Conservation (phyloP, 345 rosid genomes). For the Melaleuca alternifolia region DNA sequence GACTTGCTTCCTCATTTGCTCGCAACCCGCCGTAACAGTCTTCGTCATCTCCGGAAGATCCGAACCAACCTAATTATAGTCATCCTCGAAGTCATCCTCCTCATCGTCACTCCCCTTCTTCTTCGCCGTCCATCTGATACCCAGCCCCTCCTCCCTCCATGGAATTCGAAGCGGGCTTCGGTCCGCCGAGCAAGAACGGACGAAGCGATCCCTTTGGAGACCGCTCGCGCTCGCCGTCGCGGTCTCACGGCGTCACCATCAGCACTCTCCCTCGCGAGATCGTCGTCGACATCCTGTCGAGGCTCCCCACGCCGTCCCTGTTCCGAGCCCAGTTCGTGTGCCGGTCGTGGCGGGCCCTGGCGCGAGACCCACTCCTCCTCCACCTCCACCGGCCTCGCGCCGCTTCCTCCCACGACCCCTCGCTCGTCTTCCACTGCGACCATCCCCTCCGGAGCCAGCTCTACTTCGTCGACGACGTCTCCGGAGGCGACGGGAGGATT, state of each 20-base stretch:
- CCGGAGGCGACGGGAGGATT: slow-evolving; percentile 1
- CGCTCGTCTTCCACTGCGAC: slow-evolving; percentile 58
- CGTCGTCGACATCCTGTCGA: slow-evolving; percentile 44
- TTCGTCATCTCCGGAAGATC: neutral
- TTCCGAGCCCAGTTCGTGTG: slow-evolving; percentile 44
- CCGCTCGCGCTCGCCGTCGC: neutral
- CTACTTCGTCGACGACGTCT: slow-evolving; percentile 32
- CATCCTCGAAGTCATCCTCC: neutral
- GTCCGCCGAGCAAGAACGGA: neutral
- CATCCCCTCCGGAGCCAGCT: slow-evolving; percentile 43
- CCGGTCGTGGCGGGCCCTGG: slow-evolving; percentile 34
- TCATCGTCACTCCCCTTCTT: neutral
- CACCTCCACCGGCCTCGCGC: slow-evolving; percentile 8
- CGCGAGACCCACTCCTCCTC: slow-evolving; percentile 23
- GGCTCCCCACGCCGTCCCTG: slow-evolving; percentile 48
- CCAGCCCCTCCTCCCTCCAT: neutral
- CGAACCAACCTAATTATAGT: neutral
- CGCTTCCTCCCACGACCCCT: slow-evolving; percentile 12
- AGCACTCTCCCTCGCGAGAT: slow-evolving; percentile 45
- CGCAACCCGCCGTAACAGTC: neutral
- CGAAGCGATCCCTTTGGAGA: neutral
- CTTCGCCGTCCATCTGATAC: neutral
- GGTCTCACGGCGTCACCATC: neutral
- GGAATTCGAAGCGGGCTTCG: neutral
- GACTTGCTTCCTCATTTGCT: neutral